phyloP scores from a whole-genome alignment of 176 grass and related monocot genomes.

The Puccinellia tenuiflora region DNA sequence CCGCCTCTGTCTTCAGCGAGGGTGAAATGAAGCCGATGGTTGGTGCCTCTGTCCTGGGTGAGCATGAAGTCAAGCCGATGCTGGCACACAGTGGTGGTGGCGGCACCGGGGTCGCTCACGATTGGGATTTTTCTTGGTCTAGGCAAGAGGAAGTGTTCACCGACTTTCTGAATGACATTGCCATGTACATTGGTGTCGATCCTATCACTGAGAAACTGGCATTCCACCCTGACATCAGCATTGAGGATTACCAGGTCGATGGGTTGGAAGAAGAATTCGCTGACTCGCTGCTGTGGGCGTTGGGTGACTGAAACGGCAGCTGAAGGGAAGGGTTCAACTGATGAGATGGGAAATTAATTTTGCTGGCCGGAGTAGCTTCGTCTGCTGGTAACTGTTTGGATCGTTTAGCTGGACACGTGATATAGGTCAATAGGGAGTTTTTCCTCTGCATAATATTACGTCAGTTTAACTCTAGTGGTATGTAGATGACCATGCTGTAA shows the following conservation, averaged over 20 bases:
- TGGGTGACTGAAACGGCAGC: conserved; percentile 5
- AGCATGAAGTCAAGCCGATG: conserved; percentile 10
- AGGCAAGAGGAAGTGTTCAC: background rate
- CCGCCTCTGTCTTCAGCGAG: background rate
- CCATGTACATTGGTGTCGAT: conserved; percentile 34
- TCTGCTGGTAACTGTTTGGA: background rate
- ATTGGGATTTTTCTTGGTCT: conserved; percentile 1
- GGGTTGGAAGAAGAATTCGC: background rate
- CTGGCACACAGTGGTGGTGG: background rate
- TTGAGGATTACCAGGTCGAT: background rate
- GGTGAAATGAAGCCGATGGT: background rate
- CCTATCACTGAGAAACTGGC: background rate
- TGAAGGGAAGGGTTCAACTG: background rate
- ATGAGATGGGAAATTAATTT: background rate
- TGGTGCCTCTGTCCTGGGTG: background rate
- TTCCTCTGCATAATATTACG: background rate
- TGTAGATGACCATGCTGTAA: background rate
- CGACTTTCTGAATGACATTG: conserved; percentile 30
- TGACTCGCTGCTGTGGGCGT: conserved; percentile 16
- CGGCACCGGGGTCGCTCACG: background rate
- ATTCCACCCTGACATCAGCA: background rate
- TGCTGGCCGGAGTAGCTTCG: background rate
- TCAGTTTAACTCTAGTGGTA: background rate
- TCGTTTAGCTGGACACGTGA: background rate
- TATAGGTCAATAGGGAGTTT: background rate